Evolutionary conservation across 176 grass and related monocot species (phyloP).

Genomic region (Coix lacrymajobi): DNA sequence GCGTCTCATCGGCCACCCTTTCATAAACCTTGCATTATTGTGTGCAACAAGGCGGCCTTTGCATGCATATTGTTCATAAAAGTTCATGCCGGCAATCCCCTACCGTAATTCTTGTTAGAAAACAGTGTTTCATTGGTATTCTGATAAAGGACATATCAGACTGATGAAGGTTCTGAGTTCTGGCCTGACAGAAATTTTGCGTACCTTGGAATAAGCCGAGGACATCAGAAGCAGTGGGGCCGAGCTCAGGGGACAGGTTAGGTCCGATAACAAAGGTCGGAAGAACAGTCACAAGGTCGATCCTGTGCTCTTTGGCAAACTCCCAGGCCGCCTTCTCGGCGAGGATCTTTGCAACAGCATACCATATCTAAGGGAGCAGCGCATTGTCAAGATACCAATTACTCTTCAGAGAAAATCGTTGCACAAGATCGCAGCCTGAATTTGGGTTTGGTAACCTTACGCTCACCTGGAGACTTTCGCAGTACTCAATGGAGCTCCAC

Average conservation of each 20-base stretch:
- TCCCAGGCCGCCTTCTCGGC: constrained; percentile 91
- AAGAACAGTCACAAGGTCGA: constrained; percentile 70
- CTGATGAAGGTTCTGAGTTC: background rate
- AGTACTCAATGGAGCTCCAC: constrained; percentile 72
- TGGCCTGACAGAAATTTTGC: background rate
- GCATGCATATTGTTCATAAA: background rate
- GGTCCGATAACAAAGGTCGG: constrained; percentile 76
- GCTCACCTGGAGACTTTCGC: constrained; percentile 60
- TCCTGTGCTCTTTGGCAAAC: constrained; percentile 77
- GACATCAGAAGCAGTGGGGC: constrained; percentile 53
- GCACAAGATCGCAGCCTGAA: background rate
- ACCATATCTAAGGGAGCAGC: constrained; percentile 46
- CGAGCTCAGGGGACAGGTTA: constrained; percentile 47
- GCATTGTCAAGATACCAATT: background rate
- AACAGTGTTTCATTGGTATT: background rate
- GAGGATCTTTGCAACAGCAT: constrained; percentile 65
- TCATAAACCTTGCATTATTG: background rate
- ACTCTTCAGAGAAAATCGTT: background rate
- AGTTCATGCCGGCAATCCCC: background rate
- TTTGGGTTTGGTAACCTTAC: background rate
- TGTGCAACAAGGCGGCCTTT: background rate
- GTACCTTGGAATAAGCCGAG: constrained; percentile 72
- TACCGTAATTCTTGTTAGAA: background rate
- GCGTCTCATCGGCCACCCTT: background rate
- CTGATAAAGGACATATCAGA: background rate